Base-by-base conservation (phyloP, 805 yeast genomes). In the Candida boidinii region DNA sequence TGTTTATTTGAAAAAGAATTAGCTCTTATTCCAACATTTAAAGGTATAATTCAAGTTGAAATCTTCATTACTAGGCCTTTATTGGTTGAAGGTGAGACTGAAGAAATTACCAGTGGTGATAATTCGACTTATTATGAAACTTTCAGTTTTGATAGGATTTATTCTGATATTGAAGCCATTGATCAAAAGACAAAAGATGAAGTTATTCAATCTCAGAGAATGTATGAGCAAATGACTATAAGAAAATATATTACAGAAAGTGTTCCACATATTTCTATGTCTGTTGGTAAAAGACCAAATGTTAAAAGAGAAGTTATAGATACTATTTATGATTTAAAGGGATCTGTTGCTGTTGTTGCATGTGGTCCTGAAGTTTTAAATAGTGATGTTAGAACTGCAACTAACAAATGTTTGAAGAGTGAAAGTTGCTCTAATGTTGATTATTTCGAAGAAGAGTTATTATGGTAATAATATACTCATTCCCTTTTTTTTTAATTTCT, bases 351-450 rank as follows among this genome's bases (percentile, higher is more conserved):
- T 1, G 48, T 60, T 12, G 49, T 60, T 19, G 48, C 62, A 3
- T 60, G 66, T 39, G 66, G 66, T 6, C 65, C 66, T 2, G 40
- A 48, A 8, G 39, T 42, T 8, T 29, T 60, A 39, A 54, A 54
- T 35, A 47, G 53, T 2, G 62, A 53, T 30, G 59, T 57, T 14
- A 45, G 65, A 17, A 36, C 43, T 5, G 56, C 56, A 1, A 52
- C 56, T 13, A 54, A 55, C 2, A 39, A 45, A 29, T 49, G 58
- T 31, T 40, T 58, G 17, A 45, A 43, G 27, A 38, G 38, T 3
- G 37, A 47, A 12, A 22, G 3, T 12, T 19, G 26, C 9, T 41
- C 41, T 27, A 48, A 45, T 34, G 51, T 58, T 25, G 64, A 60
- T 34, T 58, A 58, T 30, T 57, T 50, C 38, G 65, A 60, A 32